Percentiles rank a stretch among this genome's conserved stretches.
Evolutionary conservation across 352 stramenopile genomes (phyloP).

Genomic region (Elongisporangium prolatum): DNA sequence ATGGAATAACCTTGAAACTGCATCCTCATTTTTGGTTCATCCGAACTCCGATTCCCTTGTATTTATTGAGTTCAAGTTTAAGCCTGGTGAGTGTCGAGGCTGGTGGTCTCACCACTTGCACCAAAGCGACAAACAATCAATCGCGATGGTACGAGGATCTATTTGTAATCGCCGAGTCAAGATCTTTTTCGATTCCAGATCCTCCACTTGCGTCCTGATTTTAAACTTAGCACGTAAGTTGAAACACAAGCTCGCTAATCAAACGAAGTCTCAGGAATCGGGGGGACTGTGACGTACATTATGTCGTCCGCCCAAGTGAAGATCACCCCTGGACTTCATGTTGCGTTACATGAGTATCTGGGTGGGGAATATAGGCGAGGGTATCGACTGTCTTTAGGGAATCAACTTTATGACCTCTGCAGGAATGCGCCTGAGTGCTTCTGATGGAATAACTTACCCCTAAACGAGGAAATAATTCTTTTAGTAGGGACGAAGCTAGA

Average conservation of each 20-base stretch:
- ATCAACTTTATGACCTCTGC: conserved; percentile 17
- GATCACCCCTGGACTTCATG: conserved; percentile 5
- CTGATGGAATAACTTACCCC: conserved; percentile 5
- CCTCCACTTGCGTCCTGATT: neutral
- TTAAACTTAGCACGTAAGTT: neutral
- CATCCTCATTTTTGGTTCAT: neutral
- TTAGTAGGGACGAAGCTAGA: neutral
- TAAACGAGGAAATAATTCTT: conserved; percentile 7
- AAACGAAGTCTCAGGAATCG: neutral
- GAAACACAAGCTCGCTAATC: neutral
- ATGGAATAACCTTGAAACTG: neutral
- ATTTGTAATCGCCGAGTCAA: neutral
- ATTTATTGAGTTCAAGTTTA: neutral
- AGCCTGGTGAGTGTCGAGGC: neutral
- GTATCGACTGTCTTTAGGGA: conserved; percentile 5
- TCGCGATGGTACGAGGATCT: neutral
- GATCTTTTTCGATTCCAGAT: neutral
- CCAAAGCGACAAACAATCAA: neutral
- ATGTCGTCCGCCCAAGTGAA: conserved; percentile 3
- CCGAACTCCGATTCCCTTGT: neutral
- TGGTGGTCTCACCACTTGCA: neutral
- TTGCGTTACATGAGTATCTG: conserved; percentile 11
- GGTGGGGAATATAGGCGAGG: conserved; percentile 8
- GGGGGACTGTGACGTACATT: neutral
- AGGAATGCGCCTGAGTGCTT: conserved; percentile 4